Evolutionary conservation across 2,329 filamentous ascomycete genomes (phyloP), one percentile per base, ranked within the genome.

Genomic region (Penicillium griseofulvum): DNA sequence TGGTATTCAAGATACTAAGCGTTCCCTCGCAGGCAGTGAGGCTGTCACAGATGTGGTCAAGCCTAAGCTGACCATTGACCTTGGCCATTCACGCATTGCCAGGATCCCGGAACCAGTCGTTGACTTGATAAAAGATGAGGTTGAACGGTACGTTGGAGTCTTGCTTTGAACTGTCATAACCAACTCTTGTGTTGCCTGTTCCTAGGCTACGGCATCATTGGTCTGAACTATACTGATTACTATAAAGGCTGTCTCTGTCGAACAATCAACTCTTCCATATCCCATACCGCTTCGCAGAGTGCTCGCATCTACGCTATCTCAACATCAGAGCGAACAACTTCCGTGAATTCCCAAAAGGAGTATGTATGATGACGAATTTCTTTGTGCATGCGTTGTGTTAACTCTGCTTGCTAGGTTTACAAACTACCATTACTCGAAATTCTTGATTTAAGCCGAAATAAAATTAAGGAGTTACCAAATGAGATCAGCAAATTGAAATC

Each of bases 401-500:
- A 65, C 44, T 42, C 53, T 66, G 60, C 24, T 68, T 66, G 60
- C 22, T 69, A 96, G 91, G 84, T 97, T 55, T 92, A 93, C 71
- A 87, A 91, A 72, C 81, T 97, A 58, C 87, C 85, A 49, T 89
- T 91, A 33, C 83, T 97, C 52, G 92, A 97, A 75, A 96, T 97
- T 56, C 83, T 97, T 58, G 93, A 97, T 75, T 82, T 97, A 52
- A 92, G 91, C 71, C 85, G 90, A 65, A 97, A 97, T 71, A 90
- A 88, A 71, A 86, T 97, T 58, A 84, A 83, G 45, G 78, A 83
- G 10, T 81, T 97, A 2, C 91, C 93, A 0, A 84, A 87, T 44
- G 88, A 92, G 51, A 89, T 97, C 58, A 84, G 83, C 57, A 90
- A 87, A 68, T 80, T 97, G 66, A 87, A 87, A 5, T 96, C 90